These are phyloP conservation scores for Candida anutae DNA, from an alignment of 1,139 yeast species.

Conservation along the genomic window DNA sequence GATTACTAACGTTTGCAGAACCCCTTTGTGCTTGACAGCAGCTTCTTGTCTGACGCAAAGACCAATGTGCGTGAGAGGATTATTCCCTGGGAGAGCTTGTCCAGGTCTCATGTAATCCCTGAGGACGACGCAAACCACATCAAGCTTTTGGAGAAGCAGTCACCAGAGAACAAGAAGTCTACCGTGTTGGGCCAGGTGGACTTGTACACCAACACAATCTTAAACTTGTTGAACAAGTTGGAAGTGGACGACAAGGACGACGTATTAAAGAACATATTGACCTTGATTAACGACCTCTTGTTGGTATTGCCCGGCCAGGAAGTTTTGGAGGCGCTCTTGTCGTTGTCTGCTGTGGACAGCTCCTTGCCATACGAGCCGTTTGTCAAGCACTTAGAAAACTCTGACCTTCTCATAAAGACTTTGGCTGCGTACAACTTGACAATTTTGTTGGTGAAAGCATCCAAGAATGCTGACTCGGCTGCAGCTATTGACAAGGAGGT, in stretches of 20 bases:
- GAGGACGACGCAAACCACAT: constrained; percentile 60
- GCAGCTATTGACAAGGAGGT: constrained; percentile 21
- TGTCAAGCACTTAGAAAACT: constrained; percentile 39
- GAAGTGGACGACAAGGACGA: constrained; percentile 50
- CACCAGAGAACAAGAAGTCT: constrained; percentile 27
- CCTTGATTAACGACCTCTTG: constrained; percentile 57
- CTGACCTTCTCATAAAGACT: constrained; percentile 40
- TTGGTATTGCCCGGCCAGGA: constrained; percentile 34
- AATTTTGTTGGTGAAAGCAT: constrained; percentile 26
- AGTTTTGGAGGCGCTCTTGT: constrained; percentile 39
- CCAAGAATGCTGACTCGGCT: constrained; percentile 8
- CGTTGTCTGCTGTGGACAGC: constrained; percentile 35
- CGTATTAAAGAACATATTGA: constrained; percentile 65
- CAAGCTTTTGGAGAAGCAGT: constrained; percentile 55
- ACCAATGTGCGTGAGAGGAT: constrained; percentile 72
- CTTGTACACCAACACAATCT: constrained; percentile 49
- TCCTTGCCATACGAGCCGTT: constrained; percentile 54
- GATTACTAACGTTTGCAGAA: constrained; percentile 11
- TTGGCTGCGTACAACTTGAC: constrained; percentile 40
- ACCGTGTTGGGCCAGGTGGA: constrained; percentile 40
- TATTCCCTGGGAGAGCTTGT: constrained; percentile 89
- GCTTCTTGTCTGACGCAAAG: constrained; percentile 66
- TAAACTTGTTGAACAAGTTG: constrained; percentile 47
- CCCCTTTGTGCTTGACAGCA: constrained; percentile 45
- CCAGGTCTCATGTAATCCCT: constrained; percentile 63